phyloP scores from a whole-genome alignment of 176 grass and related monocot species.

The Aegilops sharonensis region DNA sequence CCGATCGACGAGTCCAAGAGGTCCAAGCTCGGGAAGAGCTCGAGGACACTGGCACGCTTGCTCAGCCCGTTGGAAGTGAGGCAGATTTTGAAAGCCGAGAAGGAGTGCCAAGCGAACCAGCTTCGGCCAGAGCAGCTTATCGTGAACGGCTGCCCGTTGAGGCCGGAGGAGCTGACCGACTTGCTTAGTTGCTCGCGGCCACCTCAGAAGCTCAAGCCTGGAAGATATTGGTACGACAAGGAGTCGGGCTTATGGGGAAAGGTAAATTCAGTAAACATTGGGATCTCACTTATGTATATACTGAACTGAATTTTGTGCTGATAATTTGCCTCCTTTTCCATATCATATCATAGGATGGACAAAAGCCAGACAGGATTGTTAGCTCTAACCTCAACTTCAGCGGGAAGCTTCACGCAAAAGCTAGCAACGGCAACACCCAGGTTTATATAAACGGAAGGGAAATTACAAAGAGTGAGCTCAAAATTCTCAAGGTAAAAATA shows the following conservation, averaged over 20 bases:
- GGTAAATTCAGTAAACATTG: conserved; percentile 29
- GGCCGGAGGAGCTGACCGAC: conserved; percentile 72
- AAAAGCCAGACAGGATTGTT: conserved; percentile 81
- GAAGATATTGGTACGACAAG: conserved; percentile 95
- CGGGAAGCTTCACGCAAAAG: conserved; percentile 77
- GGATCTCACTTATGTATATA: background rate
- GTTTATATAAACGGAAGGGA: conserved; percentile 94
- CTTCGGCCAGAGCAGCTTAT: conserved; percentile 82
- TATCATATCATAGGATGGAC: conserved; percentile 64
- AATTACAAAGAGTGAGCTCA: conserved; percentile 84
- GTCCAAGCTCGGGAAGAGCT: conserved; percentile 81
- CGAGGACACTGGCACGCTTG: conserved; percentile 59
- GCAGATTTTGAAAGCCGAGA: conserved; percentile 95
- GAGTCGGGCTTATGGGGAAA: conserved; percentile 97
- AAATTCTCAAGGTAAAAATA: conserved; percentile 61
- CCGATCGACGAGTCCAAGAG: conserved; percentile 82
- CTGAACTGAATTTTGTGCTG: background rate
- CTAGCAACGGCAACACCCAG: conserved; percentile 88
- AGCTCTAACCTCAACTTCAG: conserved; percentile 83
- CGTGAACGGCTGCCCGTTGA: conserved; percentile 67
- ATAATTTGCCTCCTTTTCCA: background rate
- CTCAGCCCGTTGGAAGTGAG: conserved; percentile 86
- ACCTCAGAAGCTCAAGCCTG: conserved; percentile 85
- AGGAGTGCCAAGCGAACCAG: conserved; percentile 92
- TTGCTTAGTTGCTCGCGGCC: conserved; percentile 73